Percentiles rank a stretch among this genome's conserved stretches.
These are phyloP conservation scores for Colletotrichum neosansevieriae DNA, from an alignment of 2,329 filamentous ascomycete species.

Conservation along the genomic window DNA sequence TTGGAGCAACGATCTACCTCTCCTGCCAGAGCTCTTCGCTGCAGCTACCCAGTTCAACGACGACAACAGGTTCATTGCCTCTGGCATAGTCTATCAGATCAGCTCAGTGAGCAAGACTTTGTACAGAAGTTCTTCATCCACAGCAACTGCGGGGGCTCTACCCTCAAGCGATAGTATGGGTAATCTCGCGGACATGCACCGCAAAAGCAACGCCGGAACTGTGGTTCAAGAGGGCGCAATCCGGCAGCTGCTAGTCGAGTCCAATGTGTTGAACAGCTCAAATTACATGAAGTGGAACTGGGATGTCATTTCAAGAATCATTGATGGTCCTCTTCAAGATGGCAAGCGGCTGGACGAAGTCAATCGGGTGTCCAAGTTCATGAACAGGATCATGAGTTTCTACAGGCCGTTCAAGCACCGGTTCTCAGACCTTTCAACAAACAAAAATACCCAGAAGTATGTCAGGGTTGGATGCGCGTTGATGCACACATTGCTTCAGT, in stretches of 20 bases:
- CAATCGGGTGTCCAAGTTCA: constrained; percentile 93
- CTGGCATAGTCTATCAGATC: constrained; percentile 95
- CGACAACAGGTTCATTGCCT: constrained; percentile 82
- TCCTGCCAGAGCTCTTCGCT: constrained; percentile 87
- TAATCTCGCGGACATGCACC: constrained; percentile 68
- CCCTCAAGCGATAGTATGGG: constrained; percentile 59
- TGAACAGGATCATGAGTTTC: constrained; percentile 94
- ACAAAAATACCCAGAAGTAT: constrained; percentile 93
- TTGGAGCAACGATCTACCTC: constrained; percentile 87
- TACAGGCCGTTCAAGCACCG: constrained; percentile 97
- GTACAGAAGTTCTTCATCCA: constrained; percentile 76
- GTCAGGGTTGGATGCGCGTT: constrained; percentile 89
- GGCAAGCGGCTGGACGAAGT: constrained; percentile 94
- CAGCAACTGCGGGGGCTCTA: constrained; percentile 50
- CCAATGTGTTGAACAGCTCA: constrained; percentile 86
- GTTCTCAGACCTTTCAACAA: constrained; percentile 91
- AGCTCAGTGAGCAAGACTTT: constrained; percentile 96
- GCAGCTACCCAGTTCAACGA: constrained; percentile 79
- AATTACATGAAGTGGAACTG: constrained; percentile 98
- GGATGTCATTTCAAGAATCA: constrained; percentile 90
- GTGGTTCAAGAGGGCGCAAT: constrained; percentile 72
- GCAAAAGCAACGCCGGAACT: constrained; percentile 61
- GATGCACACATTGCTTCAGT: constrained; percentile 88
- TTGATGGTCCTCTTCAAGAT: constrained; percentile 92
- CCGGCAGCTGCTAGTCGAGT: constrained; percentile 77